phyloP scores from a whole-genome alignment of 345 rosid species.

The Anacardium occidentale region DNA sequence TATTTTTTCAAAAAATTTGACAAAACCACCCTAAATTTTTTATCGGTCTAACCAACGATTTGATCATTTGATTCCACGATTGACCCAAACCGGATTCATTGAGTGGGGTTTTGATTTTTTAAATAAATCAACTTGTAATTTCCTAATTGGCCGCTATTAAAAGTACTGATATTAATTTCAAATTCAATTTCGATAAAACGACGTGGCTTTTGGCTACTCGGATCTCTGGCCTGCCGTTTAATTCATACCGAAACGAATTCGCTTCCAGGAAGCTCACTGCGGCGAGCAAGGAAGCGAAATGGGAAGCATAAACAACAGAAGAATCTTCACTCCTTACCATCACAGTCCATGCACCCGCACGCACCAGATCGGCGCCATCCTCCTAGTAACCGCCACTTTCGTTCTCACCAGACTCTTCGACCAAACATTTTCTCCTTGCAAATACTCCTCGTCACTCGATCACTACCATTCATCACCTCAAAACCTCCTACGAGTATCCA shows the following conservation, averaged over 20 bases:
- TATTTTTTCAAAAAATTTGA: too few relatives aligned
- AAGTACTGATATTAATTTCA: too few relatives aligned
- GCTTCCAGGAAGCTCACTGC: background rate
- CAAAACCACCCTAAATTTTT: too few relatives aligned
- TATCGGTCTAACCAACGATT: too few relatives aligned
- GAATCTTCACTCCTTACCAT: conserved; percentile 43
- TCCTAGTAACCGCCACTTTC: conserved; percentile 69
- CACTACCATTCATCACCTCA: conserved; percentile 18
- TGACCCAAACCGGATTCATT: too few relatives aligned
- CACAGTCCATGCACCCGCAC: conserved; percentile 72
- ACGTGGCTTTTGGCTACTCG: background rate
- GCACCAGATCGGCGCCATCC: conserved; percentile 87
- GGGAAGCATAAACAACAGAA: conserved; percentile 47
- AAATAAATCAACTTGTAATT: too few relatives aligned
- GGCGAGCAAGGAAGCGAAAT: conserved; percentile 17
- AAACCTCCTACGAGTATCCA: conserved; percentile 12
- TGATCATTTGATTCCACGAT: too few relatives aligned
- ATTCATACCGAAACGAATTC: background rate
- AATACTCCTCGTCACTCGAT: conserved; percentile 16
- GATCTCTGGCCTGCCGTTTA: background rate
- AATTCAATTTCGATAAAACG: background rate
- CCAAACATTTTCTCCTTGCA: conserved; percentile 50
- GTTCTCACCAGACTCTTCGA: conserved; percentile 77
- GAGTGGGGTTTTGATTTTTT: too few relatives aligned
- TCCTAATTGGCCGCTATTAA: too few relatives aligned